A percentile compares a stretch with the other conserved stretches of the same genome.
Conservation (phyloP, 495 filamentous ascomycete species). For the Lepraria neglecta region DNA sequence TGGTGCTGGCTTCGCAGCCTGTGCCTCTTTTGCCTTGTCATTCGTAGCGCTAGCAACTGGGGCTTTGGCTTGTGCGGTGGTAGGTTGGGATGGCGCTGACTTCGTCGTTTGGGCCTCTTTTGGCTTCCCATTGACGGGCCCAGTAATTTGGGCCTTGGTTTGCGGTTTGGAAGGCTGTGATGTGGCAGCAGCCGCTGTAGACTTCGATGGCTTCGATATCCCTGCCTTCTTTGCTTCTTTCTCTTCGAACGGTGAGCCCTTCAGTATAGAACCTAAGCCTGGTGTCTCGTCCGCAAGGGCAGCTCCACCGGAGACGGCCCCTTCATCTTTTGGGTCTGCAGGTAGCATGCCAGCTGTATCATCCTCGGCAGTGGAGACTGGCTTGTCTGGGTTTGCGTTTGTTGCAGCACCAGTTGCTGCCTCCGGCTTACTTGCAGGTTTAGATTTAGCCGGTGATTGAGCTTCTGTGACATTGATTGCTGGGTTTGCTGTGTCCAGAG, state of each 20-base stretch:
- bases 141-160: constrained; percentile 11
- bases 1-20: not conserved
- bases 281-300: constrained; percentile 31
- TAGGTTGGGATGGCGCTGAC: constrained; percentile 25
- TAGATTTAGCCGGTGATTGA: constrained; percentile 13
- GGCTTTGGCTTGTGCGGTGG: not conserved
- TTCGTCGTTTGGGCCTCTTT: constrained; percentile 26
- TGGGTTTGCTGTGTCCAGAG: constrained; percentile 20
- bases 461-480: not conserved
- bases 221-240: constrained; percentile 10
- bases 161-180: constrained; percentile 13
- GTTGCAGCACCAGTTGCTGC: constrained; percentile 4
- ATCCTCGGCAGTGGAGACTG: constrained; percentile 34
- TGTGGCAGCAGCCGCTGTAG: constrained; percentile 7
- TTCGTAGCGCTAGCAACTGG: constrained; percentile 5
- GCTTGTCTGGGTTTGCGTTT: constrained; percentile 35
- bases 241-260: constrained; percentile 28
- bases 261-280: constrained; percentile 26
- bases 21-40: constrained; percentile 6
- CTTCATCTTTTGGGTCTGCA: constrained; percentile 34
- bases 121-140: constrained; percentile 19
- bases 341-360: constrained; percentile 31
- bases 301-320: constrained; percentile 33
- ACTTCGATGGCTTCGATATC: constrained; percentile 5
- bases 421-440: constrained; percentile 20